Conservation (phyloP, 164 flowering plant species). For the Magnolia officinalis region DNA sequence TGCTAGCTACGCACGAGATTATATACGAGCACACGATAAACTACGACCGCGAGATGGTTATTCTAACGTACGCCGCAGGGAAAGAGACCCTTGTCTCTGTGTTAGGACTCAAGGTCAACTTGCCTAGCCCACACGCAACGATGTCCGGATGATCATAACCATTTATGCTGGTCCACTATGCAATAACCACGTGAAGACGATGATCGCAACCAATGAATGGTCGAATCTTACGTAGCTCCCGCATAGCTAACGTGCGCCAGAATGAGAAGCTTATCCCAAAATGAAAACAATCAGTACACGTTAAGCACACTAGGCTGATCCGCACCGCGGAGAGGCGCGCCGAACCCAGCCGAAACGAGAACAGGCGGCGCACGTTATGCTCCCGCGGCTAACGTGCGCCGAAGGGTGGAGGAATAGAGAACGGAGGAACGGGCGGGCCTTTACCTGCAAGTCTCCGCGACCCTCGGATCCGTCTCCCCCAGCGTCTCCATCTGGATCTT, state of each 20-base stretch:
- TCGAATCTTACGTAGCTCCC: too few relatives aligned
- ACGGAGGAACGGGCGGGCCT: not conserved
- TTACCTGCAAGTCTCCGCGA: slow-evolving; percentile 97
- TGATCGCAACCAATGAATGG: too few relatives aligned
- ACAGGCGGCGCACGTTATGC: not conserved
- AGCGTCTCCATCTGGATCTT: slow-evolving; percentile 80
- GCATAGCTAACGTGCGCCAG: too few relatives aligned
- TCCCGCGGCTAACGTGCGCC: not conserved
- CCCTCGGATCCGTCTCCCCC: slow-evolving; percentile 92
- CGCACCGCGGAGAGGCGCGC: not conserved
- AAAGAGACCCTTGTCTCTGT: not conserved
- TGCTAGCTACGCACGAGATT: too few relatives aligned
- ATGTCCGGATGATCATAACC: not conserved
- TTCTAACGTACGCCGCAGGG: not conserved
- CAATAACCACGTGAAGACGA: not conserved
- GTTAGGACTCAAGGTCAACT: not conserved
- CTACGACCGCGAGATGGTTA: not conserved
- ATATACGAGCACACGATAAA: too few relatives aligned
- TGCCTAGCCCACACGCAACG: not conserved
- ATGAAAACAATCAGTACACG: not conserved
- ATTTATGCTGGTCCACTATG: not conserved
- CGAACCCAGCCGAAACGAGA: not conserved
- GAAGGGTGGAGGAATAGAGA: not conserved
- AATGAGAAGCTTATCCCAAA: too few relatives aligned
- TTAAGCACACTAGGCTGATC: not conserved